Base-by-base conservation (phyloP, 768 basidiomycete genomes). In the Plicaturopsis crispa region DNA sequence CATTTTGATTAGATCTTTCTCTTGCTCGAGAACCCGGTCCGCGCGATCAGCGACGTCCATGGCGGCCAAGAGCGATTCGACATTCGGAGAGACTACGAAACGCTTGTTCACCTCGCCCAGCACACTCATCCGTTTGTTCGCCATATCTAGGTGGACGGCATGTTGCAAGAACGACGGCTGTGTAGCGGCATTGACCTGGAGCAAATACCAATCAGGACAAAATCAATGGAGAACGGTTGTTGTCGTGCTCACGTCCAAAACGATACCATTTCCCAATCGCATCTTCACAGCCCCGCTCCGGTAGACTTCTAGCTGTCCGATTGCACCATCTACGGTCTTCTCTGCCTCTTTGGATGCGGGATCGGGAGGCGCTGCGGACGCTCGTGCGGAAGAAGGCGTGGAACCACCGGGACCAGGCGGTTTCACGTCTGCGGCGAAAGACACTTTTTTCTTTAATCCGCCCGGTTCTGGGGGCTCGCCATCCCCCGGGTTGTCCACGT, bases 81-180 rank as follows among this genome's bases (percentile, higher is more conserved):
- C 66, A 49, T 96, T 78, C 0, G 92, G 92, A 0, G 89, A 84
- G 24, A 82, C 81, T 17, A 86, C 70, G 51, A 89, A 94, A 41
- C 83, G 78, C 56, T 82, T 83, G 63, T 82, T 81, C 34, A 94
- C 74, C 54, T 91, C 83, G n/a, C 91, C 92, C 1, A 96, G 65
- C 4, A 92, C 78, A 24, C 68, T 69, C 16, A 90, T 59, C 18
- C 65, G 66, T 49, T 82, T 83, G 14, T 67, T 61, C 26, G 59
- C 59, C 36, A 61, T 51, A 54, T 94, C 80, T 20, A 94, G 52
- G 48, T 80, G 71, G 14, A 87, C 81, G 5, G 85, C 84, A 40
- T 94, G 89, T 54, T 93, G 88, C 3, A 93, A 70, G 57, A 94
- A 94, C 0, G 88, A 84, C 1, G 89, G 78, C 39, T 83, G 84